Base-by-base conservation (phyloP, 2,329 filamentous ascomycete genomes). In the Calonectria hongkongensis region DNA sequence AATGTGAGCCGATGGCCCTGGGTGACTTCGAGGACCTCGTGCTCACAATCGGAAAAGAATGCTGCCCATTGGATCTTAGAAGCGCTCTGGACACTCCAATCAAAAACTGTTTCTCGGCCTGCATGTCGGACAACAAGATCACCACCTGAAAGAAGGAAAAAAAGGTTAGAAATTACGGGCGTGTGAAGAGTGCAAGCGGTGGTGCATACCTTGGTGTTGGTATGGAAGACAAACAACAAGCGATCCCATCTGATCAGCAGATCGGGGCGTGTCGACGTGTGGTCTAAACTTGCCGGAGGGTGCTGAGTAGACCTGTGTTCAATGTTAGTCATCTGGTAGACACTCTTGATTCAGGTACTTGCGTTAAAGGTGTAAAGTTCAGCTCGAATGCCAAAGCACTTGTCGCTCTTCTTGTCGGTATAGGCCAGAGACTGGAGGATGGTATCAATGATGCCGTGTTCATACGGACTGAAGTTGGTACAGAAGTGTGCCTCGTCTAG, bases 301-400 rank as follows among this genome's bases (percentile, higher is more conserved):
- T 0, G 82, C 86, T 0, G 85, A 86, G 75, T 91, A 90, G 4
- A 89, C 76, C 87, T 89, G 21, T 41, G 25, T 4, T 7, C 12
- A 8, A 12, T 27, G 39, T 63, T 21, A 62, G 67, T 15, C 36
- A 27, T 8, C 5, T 16, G 45, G 10, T 33, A 12, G 30, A 4
- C 2, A 18, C 13, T 16, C 15, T 39, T 12, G 8, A 12, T 12
- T 4, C 47, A 50, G n/a, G n/a, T 12, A 74, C 79, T 58, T 70
- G 89, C 87, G 77, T 91, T 91, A 27, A 91, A 79, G 72, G 90
- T 90, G 79, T 90, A 91, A 1, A 92, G 80, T 79, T 91, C 88
- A 0, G 89, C 89, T 10, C 79, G 79, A 1, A 91, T 80, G 3
- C 84, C 84, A 4, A 80, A 75, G 1, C 21, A 13, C 78, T 71